Conservation (phyloP, 2,329 filamentous ascomycete genomes). For the Neofusicoccum umdonicola region DNA sequence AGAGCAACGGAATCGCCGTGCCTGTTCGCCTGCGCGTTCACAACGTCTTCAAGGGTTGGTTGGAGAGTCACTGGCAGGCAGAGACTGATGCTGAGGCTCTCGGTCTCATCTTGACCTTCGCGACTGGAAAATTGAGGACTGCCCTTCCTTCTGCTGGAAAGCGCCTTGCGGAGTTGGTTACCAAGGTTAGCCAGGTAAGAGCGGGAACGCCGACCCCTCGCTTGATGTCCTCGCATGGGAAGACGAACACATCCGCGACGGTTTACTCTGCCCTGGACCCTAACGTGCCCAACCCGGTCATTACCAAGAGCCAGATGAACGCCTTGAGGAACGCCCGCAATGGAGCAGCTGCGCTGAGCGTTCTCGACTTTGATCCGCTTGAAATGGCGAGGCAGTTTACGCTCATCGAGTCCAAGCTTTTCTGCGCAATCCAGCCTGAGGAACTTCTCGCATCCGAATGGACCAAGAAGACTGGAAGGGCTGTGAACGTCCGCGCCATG, state of each 20-base stretch:
- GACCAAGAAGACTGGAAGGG: conserved; percentile 82
- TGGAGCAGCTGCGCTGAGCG: conserved; percentile 66
- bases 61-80: conserved; percentile 92
- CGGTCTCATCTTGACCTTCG: conserved; percentile 74
- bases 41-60: conserved; percentile 95
- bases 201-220: conserved; percentile 73
- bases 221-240: conserved; percentile 80
- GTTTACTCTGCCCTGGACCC: conserved; percentile 69
- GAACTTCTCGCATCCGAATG: conserved; percentile 90
- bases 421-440: conserved; percentile 87
- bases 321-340: conserved; percentile 71
- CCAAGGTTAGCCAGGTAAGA: conserved; percentile 72
- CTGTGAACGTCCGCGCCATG: conserved; percentile 91
- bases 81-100: conserved; percentile 76
- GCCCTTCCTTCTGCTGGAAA: conserved; percentile 74
- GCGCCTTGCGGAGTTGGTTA: conserved; percentile 74
- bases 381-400: conserved; percentile 92
- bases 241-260: conserved; percentile 73
- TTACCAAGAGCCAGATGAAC: conserved; percentile 75
- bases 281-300: conserved; percentile 65
- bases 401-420: conserved; percentile 85
- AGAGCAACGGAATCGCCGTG: conserved; percentile 69
- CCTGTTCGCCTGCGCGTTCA: conserved; percentile 89
- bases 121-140: conserved; percentile 65
- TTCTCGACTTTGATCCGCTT: conserved; percentile 86